phyloP scores from a whole-genome alignment of 768 basidiomycete species.

The Boletus patriciae region DNA sequence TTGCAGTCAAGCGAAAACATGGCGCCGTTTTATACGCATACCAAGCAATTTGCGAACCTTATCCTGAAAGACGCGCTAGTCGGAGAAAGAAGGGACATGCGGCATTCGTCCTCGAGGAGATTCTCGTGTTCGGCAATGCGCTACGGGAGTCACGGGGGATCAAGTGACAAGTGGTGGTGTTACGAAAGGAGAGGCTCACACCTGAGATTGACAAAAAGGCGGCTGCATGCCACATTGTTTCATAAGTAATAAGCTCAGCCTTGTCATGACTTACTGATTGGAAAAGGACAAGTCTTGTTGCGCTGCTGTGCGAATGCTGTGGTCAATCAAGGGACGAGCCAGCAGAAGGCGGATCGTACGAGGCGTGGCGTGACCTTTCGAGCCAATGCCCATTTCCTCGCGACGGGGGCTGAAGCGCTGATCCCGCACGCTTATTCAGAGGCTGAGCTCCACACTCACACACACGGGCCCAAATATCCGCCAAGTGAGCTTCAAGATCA shows the following conservation, averaged over 20 bases:
- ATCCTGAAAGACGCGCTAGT: not conserved
- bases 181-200: constrained; percentile 1
- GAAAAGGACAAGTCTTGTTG: not conserved
- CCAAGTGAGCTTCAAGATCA: not conserved
- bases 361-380: not conserved
- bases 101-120: not conserved
- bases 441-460: too few relatives aligned
- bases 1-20: not conserved
- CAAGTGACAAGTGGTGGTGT: not conserved
- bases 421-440: not conserved
- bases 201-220: not conserved
- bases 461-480: constrained; percentile 8
- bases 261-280: not conserved
- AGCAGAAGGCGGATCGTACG: not conserved
- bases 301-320: not conserved
- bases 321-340: not conserved
- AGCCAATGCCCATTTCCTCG: not conserved
- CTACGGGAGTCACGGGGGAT: not conserved
- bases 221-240: not conserved
- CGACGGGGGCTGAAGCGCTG: not conserved
- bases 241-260: too few relatives aligned
- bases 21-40: constrained; percentile 20
- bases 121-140: not conserved
- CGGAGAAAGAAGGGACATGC: constrained; percentile 2
- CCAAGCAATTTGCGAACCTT: not conserved